A percentile compares a stretch with the other conserved stretches of the same genome.
These are phyloP conservation scores for Artemisia argyi DNA, from an alignment of 129 eudicot genomes.

Conservation along the genomic window DNA sequence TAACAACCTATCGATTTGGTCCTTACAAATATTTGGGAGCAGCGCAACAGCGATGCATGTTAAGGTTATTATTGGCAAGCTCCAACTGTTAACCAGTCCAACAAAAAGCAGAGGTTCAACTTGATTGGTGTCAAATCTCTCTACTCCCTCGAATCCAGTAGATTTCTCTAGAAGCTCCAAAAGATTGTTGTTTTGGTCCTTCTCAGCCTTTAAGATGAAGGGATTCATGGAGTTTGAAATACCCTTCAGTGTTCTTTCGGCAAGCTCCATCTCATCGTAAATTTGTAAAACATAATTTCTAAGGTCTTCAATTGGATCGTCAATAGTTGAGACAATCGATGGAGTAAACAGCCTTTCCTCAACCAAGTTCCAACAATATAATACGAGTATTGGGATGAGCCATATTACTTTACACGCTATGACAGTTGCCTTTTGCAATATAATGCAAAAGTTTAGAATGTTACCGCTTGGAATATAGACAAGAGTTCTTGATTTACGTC, in stretches of 20 bases:
- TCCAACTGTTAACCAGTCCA: not conserved
- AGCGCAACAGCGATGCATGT: not conserved
- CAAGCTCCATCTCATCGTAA: constrained; percentile 12
- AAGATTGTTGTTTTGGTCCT: constrained; percentile 5
- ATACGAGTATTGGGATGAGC: not conserved
- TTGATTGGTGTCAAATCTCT: not conserved
- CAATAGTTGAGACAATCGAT: not conserved
- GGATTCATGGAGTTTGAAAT: constrained; percentile 5
- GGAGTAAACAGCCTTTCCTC: not conserved
- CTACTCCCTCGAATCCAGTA: not conserved
- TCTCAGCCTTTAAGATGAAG: not conserved
- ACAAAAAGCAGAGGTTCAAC: not conserved
- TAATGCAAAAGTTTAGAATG: no score
- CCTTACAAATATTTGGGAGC: not conserved
- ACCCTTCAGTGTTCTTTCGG: not conserved
- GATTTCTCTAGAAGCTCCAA: constrained; percentile 19
- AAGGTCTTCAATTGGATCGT: not conserved
- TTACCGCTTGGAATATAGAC: no score
- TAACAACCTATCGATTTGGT: not conserved
- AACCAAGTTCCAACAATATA: not conserved
- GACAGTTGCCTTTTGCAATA: not conserved
- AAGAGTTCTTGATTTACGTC: no score
- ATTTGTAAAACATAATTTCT: constrained; percentile 17
- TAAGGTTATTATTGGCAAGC: not conserved
- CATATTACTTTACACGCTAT: not conserved